Conservation (phyloP, 2,329 filamentous ascomycete species). For the Grosmannia penicillata region DNA sequence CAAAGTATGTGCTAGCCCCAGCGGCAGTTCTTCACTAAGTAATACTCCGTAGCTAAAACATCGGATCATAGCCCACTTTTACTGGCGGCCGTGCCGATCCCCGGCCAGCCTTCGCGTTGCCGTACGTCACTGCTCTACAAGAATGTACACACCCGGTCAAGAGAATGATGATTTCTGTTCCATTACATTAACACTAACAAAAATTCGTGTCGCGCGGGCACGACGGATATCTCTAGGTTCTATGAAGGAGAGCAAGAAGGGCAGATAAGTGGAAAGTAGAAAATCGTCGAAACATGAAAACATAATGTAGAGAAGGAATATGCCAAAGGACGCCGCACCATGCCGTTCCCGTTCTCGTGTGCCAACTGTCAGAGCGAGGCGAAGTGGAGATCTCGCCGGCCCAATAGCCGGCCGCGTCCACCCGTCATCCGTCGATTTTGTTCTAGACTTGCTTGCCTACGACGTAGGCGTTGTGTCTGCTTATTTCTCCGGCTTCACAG, state of each 20-base stretch:
- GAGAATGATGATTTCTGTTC: background rate
- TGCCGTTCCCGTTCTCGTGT: background rate
- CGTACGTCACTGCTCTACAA: too few relatives aligned
- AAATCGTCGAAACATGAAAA: background rate
- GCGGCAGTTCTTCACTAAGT: too few relatives aligned
- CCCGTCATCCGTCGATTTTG: too few relatives aligned
- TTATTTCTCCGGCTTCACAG: slow-evolving; percentile 23
- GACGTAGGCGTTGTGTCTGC: background rate
- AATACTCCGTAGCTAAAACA: too few relatives aligned
- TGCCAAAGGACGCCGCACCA: background rate
- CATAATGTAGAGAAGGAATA: background rate
- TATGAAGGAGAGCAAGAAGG: slow-evolving; percentile 7
- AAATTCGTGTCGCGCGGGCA: background rate
- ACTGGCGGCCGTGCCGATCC: too few relatives aligned
- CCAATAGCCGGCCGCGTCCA: background rate
- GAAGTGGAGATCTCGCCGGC: background rate
- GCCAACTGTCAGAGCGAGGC: background rate
- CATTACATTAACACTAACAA: slow-evolving; percentile 1
- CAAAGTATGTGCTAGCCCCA: too few relatives aligned
- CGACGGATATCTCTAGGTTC: slow-evolving; percentile 9
- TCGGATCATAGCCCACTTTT: too few relatives aligned
- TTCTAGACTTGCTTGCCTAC: background rate
- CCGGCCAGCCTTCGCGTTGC: too few relatives aligned
- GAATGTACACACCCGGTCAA: too few relatives aligned
- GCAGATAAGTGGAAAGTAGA: background rate